These are phyloP conservation scores for Tetracladium marchalianum DNA, from an alignment of 495 filamentous ascomycete species.

Conservation along the genomic window DNA sequence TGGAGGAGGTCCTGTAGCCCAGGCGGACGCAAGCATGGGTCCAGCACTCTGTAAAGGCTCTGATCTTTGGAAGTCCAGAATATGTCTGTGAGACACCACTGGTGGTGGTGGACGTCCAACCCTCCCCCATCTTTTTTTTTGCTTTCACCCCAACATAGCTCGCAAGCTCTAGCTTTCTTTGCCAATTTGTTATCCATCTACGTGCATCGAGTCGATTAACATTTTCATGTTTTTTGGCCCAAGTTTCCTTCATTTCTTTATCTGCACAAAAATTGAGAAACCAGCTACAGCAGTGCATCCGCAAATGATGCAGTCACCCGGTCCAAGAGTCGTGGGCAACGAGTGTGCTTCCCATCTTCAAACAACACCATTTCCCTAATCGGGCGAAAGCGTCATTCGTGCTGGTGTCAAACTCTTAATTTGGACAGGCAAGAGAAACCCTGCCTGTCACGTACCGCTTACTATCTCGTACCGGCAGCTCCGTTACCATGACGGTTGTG, in stretches of 20 bases:
- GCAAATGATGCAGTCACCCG: slow-evolving; percentile 19
- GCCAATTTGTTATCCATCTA: slow-evolving; percentile 32
- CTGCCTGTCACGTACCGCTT: slow-evolving; percentile 34
- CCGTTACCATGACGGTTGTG: slow-evolving; percentile 22
- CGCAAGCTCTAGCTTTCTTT: neutral
- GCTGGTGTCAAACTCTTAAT: slow-evolving; percentile 39
- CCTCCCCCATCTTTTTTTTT: too few relatives aligned
- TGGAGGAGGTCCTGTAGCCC: slow-evolving; percentile 12
- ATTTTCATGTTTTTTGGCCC: slow-evolving; percentile 21
- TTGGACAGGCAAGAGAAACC: slow-evolving; percentile 27
- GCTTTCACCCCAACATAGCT: too few relatives aligned
- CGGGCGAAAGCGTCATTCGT: slow-evolving; percentile 28
- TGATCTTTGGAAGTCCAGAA: slow-evolving; percentile 1
- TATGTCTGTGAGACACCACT: slow-evolving; percentile 20
- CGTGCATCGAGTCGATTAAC: slow-evolving; percentile 42
- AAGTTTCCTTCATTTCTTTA: slow-evolving; percentile 15
- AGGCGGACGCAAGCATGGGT: slow-evolving; percentile 13
- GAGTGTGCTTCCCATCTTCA: slow-evolving; percentile 18
- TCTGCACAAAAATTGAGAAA: slow-evolving; percentile 4
- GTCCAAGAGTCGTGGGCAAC: slow-evolving; percentile 17
- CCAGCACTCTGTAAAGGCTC: slow-evolving; percentile 1
- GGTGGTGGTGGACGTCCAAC: slow-evolving; percentile 24
- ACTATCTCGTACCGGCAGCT: slow-evolving; percentile 30
- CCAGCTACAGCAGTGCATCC: slow-evolving; percentile 9
- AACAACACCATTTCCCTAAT: slow-evolving; percentile 37